Conservation (phyloP, 1,139 yeast genomes). For the Lodderomyces metapsilosis region DNA sequence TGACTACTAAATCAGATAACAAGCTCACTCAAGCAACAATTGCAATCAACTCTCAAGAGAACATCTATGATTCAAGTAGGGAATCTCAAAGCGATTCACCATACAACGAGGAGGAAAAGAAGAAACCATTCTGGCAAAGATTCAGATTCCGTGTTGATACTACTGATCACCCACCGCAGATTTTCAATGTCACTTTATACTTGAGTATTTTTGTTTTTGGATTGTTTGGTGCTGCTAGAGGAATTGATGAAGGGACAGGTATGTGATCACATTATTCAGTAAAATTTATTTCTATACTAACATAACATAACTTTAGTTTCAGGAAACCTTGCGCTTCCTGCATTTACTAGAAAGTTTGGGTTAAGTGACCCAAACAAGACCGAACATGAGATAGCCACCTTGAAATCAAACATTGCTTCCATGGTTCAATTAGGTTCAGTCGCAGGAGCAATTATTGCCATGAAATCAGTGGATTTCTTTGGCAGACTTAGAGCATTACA, state of each 20-base stretch:
- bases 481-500: constrained; percentile 58
- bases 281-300: too few relatives aligned
- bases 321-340: constrained; percentile 16
- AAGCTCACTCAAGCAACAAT: neutral
- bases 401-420: constrained; percentile 55
- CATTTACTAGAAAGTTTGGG: constrained; percentile 47
- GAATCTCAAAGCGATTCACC: neutral
- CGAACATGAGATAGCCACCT: constrained; percentile 38
- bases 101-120: constrained; percentile 1
- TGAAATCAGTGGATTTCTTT: constrained; percentile 45
- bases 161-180: constrained; percentile 45
- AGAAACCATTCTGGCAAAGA: constrained; percentile 4
- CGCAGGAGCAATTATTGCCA: constrained; percentile 53
- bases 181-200: constrained; percentile 47
- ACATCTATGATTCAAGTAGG: neutral
- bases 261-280: neutral
- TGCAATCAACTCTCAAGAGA: neutral
- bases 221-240: constrained; percentile 58
- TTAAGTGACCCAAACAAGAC: constrained; percentile 39
- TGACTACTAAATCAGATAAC: neutral
- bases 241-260: constrained; percentile 54
- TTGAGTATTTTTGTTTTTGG: constrained; percentile 55
- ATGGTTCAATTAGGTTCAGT: constrained; percentile 65
- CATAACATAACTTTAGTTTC: constrained; percentile 13
- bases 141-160: constrained; percentile 6